Conservation (phyloP, 495 filamentous ascomycete species). For the Xylaria castorea region DNA sequence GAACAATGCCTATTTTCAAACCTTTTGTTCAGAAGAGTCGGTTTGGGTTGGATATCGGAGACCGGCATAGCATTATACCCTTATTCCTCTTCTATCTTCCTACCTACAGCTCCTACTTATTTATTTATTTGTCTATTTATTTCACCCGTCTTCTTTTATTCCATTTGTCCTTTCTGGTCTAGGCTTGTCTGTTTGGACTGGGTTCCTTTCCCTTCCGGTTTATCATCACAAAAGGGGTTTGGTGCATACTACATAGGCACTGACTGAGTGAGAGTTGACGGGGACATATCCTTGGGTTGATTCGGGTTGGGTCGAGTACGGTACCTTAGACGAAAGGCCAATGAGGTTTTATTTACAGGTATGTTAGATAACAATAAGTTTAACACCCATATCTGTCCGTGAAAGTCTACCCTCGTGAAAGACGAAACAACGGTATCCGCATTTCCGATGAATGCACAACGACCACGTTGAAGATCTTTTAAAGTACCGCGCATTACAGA, state of each 20-base stretch:
- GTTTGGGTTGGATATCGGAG: background rate
- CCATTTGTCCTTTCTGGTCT: background rate
- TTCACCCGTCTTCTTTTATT: background rate
- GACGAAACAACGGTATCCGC: no score
- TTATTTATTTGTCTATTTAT: background rate
- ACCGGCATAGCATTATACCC: constrained; percentile 26
- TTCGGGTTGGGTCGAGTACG: background rate
- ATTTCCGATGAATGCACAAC: no score
- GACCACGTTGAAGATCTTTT: background rate
- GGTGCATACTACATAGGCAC: background rate
- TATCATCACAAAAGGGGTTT: background rate
- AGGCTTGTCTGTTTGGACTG: background rate
- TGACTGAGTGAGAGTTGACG: background rate
- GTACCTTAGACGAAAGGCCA: background rate
- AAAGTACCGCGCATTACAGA: background rate
- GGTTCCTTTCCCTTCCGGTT: background rate
- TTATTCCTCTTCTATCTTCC: constrained; percentile 6
- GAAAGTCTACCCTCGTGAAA: background rate
- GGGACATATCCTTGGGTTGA: background rate
- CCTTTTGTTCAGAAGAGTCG: background rate
- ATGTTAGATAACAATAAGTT: constrained; percentile 13
- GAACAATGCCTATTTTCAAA: background rate
- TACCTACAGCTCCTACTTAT: background rate
- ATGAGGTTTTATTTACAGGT: background rate
- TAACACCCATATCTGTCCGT: background rate